Evolutionary conservation across 192 early-diverging fungal genomes (phyloP).

Genomic region (Mortierella antarctica): DNA sequence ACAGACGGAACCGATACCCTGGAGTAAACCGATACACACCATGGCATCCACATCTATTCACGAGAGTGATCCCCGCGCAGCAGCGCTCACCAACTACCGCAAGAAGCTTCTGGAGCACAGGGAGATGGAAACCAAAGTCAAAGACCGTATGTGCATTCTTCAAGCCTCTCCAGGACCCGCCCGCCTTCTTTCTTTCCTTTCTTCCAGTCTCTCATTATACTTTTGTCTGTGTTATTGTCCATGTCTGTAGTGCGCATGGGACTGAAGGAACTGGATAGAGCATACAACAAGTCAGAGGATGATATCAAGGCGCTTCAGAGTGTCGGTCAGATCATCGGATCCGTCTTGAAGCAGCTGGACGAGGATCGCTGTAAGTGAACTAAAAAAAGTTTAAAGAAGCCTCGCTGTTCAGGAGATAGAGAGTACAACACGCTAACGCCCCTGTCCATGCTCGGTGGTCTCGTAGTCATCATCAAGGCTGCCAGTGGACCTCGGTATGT

Average conservation of each 20-base stretch:
- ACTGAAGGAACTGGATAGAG: slow-evolving; percentile 86
- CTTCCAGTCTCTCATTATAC: neutral
- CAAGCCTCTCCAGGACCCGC: neutral
- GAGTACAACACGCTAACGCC: neutral
- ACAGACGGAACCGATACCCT: too few relatives aligned
- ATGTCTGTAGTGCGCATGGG: slow-evolving; percentile 79
- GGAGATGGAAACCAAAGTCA: slow-evolving; percentile 95
- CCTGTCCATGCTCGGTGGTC: neutral
- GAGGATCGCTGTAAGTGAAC: slow-evolving; percentile 87
- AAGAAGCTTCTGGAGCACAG: slow-evolving; percentile 92
- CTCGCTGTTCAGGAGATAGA: neutral
- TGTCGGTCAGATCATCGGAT: slow-evolving; percentile 99
- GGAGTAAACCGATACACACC: neutral
- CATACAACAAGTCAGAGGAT: slow-evolving; percentile 96
- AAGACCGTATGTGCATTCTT: slow-evolving; percentile 76
- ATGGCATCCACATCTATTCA: slow-evolving; percentile 35
- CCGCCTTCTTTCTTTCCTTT: slow-evolving; percentile 15
- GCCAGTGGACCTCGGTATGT: slow-evolving; percentile 98
- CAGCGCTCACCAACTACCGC: slow-evolving; percentile 87
- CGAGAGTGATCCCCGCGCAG: slow-evolving; percentile 73
- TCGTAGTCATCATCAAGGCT: slow-evolving; percentile 95
- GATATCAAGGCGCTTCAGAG: slow-evolving; percentile 98
- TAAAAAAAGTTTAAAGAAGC: neutral
- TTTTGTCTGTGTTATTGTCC: slow-evolving; percentile 5
- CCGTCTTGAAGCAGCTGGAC: slow-evolving; percentile 97